A percentile compares a stretch with the other conserved stretches of the same genome.
phyloP scores from a whole-genome alignment of 208 protist genomes.

The Leptomonas seymouri region DNA sequence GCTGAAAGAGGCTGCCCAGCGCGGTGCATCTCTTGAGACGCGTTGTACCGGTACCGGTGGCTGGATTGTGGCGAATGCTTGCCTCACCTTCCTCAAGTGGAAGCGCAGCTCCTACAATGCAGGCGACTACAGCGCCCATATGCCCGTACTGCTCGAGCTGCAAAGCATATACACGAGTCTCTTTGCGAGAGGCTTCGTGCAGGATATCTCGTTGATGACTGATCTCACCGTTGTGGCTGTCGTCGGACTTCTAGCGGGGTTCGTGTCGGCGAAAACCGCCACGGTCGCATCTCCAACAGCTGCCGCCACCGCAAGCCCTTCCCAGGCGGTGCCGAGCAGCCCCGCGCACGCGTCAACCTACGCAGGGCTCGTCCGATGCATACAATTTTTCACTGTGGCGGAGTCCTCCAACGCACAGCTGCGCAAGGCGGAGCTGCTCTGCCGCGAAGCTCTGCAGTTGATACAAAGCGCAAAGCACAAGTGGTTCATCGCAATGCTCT shows the following conservation, averaged over 20 bases:
- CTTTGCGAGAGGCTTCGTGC: constrained; percentile 15
- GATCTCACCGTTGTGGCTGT: constrained; percentile 24
- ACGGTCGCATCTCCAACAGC: not conserved
- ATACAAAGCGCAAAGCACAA: constrained; percentile 47
- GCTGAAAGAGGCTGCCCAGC: constrained; percentile 24
- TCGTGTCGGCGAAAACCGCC: not conserved
- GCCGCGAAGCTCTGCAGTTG: constrained; percentile 46
- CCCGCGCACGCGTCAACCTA: not conserved
- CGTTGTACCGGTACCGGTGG: constrained; percentile 28
- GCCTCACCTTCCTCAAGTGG: constrained; percentile 59
- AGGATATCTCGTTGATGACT: constrained; percentile 25
- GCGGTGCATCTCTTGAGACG: constrained; percentile 18
- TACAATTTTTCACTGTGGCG: constrained; percentile 34
- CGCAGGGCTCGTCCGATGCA: constrained; percentile 11
- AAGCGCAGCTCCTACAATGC: constrained; percentile 33
- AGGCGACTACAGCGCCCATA: constrained; percentile 46
- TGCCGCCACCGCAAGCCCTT: not conserved
- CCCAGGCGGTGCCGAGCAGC: not conserved
- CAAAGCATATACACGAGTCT: constrained; percentile 23
- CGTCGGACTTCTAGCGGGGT: constrained; percentile 22
- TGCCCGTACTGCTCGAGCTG: constrained; percentile 27
- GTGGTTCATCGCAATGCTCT: constrained; percentile 57
- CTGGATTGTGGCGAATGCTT: constrained; percentile 73
- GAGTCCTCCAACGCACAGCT: constrained; percentile 47
- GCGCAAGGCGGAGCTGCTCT: constrained; percentile 58